Conservation (phyloP, 306 rosid species). For the Calophaca sinica region DNA sequence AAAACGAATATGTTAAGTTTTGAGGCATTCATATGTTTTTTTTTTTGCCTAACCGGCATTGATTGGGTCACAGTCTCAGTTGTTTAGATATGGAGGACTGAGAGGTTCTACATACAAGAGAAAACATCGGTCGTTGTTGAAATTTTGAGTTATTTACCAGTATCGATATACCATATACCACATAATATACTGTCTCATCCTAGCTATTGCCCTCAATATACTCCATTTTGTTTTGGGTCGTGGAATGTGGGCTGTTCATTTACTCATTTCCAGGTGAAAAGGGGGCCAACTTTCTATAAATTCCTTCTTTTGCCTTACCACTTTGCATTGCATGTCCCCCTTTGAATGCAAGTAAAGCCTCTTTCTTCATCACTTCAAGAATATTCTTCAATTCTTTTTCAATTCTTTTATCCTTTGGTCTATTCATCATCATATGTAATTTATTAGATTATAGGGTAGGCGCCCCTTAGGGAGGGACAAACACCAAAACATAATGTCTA, state of each 20-base stretch:
- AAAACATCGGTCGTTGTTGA: too few relatives aligned
- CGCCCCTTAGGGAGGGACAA: conserved; percentile 41
- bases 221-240: conserved; percentile 42
- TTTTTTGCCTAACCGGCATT: too few relatives aligned
- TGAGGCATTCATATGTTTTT: too few relatives aligned
- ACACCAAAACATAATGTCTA: conserved; percentile 20
- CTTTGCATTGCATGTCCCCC: conserved; percentile 79
- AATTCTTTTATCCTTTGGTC: neutral
- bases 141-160: too few relatives aligned
- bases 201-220: too few relatives aligned
- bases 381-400: conserved; percentile 43
- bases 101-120: too few relatives aligned
- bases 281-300: conserved; percentile 82
- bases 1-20: too few relatives aligned
- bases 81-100: too few relatives aligned
- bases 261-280: conserved; percentile 64
- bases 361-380: conserved; percentile 44
- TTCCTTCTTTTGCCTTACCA: conserved; percentile 59
- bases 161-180: too few relatives aligned
- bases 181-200: too few relatives aligned
- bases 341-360: conserved; percentile 56
- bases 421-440: neutral
- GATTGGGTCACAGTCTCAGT: too few relatives aligned
- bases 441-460: conserved; percentile 15
- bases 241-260: conserved; percentile 52